These are phyloP conservation scores for Mortierella sp. DNA, from an alignment of 371 early-diverging fungal genomes.

Conservation along the genomic window DNA sequence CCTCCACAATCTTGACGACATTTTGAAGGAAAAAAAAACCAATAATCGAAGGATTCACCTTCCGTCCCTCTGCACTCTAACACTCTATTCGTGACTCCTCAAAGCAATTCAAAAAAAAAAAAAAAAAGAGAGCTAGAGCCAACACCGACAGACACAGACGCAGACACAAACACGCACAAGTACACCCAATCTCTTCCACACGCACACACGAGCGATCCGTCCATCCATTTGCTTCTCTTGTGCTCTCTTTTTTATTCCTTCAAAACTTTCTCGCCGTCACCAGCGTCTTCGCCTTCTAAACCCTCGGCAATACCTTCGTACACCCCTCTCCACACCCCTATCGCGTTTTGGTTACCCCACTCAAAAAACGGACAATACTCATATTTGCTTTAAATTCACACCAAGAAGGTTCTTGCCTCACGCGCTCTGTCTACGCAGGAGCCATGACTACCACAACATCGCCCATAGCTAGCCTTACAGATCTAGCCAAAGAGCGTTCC, in stretches of 20 bases:
- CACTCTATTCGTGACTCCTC: conserved; percentile 11
- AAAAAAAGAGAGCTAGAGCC: conserved; percentile 28
- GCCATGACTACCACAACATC: conserved; percentile 41
- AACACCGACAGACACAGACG: conserved; percentile 5
- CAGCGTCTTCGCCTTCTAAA: too few species aligned
- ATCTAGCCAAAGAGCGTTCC: conserved; percentile 30
- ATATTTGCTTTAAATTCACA: background rate
- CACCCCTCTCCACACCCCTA: too few species aligned
- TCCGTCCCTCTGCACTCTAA: too few species aligned
- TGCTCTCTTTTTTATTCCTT: background rate
- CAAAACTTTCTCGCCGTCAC: background rate
- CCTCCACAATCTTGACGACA: conserved; percentile 2
- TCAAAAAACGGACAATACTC: conserved; percentile 1
- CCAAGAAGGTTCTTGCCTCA: background rate
- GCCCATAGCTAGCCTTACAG: conserved; percentile 25
- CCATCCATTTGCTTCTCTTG: background rate
- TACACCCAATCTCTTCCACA: background rate
- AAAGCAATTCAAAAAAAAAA: conserved; percentile 8
- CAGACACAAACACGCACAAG: conserved; percentile 6
- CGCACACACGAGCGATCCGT: conserved; percentile 14
- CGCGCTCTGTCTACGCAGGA: background rate
- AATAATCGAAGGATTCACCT: too few species aligned
- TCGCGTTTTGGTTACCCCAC: background rate
- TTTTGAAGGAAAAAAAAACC: too few species aligned
- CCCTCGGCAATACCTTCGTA: too few species aligned